These are phyloP conservation scores for Phytophthora palmivora DNA, from an alignment of 352 stramenopile genomes.

Conservation along the genomic window DNA sequence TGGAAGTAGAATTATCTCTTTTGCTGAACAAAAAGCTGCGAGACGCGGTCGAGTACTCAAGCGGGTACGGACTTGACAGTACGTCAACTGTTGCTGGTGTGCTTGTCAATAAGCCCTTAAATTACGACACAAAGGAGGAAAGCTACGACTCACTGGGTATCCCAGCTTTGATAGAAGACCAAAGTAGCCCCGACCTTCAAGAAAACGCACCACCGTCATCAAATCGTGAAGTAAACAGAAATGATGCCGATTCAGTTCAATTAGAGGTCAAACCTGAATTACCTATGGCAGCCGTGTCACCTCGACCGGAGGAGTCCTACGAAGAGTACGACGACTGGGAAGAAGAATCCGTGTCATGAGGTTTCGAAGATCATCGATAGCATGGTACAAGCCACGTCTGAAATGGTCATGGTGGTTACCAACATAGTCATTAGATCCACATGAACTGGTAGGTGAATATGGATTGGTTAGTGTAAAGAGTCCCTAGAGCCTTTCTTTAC, in stretches of 20 bases:
- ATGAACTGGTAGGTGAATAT: conserved; percentile 1
- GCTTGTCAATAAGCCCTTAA: conserved; percentile 18
- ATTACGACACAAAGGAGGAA: conserved; percentile 39
- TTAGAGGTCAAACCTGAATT: conserved; percentile 1
- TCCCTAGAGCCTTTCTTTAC: not conserved
- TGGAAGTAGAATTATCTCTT: conserved; percentile 53
- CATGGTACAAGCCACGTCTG: not conserved
- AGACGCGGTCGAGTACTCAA: conserved; percentile 65
- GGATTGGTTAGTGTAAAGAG: conserved; percentile 1
- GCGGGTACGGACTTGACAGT: conserved; percentile 70
- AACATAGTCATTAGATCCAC: conserved; percentile 1
- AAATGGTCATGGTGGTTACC: not conserved
- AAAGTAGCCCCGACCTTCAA: conserved; percentile 17
- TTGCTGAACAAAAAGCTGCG: conserved; percentile 63
- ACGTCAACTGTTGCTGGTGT: conserved; percentile 39
- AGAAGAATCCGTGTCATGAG: conserved; percentile 49
- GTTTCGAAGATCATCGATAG: not conserved
- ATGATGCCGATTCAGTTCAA: not conserved
- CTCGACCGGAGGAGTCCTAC: conserved; percentile 55
- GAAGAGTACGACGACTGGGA: conserved; percentile 76
- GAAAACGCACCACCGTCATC: conserved; percentile 10
- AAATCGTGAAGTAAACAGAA: conserved; percentile 7
- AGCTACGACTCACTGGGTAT: conserved; percentile 77
- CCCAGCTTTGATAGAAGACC: conserved; percentile 42
- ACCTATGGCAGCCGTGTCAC: conserved; percentile 6